Conservation (phyloP, 257 asterid genomes). For the Ophiorrhiza pumila region DNA sequence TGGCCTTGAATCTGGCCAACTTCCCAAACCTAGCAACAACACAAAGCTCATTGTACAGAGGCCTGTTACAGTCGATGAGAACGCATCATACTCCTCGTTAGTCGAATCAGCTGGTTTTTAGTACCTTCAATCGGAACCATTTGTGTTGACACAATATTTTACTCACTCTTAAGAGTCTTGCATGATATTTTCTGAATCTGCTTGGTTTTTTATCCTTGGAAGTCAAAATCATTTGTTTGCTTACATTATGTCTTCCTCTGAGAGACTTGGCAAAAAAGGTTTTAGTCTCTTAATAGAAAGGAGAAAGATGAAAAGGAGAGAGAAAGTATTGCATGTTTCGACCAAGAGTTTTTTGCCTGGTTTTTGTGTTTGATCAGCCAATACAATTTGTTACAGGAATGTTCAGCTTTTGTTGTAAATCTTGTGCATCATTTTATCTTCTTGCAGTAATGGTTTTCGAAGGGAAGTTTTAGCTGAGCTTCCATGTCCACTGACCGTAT, state of each 20-base stretch:
- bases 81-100: conserved; percentile 73
- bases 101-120: conserved; percentile 94
- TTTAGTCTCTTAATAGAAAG: not conserved
- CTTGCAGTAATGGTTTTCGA: too few relatives aligned
- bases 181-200: too few relatives aligned
- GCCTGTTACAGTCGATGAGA: conserved; percentile 54
- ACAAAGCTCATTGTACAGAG: conserved; percentile 27
- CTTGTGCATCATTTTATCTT: too few relatives aligned
- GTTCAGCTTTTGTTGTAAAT: not conserved
- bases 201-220: too few relatives aligned
- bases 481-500: too few relatives aligned
- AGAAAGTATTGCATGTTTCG: too few relatives aligned
- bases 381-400: not conserved
- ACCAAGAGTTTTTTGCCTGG: too few relatives aligned
- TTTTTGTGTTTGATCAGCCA: not conserved
- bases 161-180: not conserved
- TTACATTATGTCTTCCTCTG: not conserved
- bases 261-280: not conserved
- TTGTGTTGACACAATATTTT: not conserved
- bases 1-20: conserved; percentile 39
- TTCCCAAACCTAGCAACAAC: conserved; percentile 20
- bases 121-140: not conserved
- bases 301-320: conserved; percentile 1
- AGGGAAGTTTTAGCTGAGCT: too few relatives aligned
- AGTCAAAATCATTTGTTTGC: not conserved